Conservation (phyloP, 768 basidiomycete genomes). For the Sarcodon sp. region DNA sequence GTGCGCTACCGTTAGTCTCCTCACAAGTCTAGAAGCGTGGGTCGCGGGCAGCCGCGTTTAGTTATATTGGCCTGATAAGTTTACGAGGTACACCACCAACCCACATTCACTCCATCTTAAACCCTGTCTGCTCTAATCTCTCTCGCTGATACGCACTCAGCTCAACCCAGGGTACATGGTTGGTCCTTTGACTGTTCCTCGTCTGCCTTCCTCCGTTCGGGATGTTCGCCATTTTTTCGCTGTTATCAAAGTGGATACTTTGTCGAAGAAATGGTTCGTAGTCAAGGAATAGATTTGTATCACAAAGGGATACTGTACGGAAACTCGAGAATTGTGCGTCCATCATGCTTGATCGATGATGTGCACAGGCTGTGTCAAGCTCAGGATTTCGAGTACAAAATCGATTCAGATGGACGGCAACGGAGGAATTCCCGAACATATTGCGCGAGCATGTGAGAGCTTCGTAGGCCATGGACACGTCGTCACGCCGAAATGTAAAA, state of each 20-base stretch:
- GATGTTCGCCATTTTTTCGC: slow-evolving; percentile 11
- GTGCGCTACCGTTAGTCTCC: too few species aligned
- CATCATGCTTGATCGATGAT: neutral
- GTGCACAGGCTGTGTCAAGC: neutral
- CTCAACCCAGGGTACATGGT: slow-evolving; percentile 30
- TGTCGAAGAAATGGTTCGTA: slow-evolving; percentile 55
- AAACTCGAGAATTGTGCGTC: neutral
- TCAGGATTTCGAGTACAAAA: neutral
- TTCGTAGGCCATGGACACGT: slow-evolving; percentile 3
- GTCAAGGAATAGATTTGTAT: slow-evolving; percentile 38
- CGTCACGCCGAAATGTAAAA: slow-evolving; percentile 5
- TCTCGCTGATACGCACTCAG: slow-evolving; percentile 24
- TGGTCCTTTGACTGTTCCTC: slow-evolving; percentile 38
- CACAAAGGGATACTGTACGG: neutral
- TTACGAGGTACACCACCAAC: neutral
- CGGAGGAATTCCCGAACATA: neutral
- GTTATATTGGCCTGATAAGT: too few species aligned
- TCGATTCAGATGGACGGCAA: neutral
- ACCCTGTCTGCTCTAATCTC: slow-evolving; percentile 16
- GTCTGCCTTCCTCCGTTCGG: slow-evolving; percentile 26
- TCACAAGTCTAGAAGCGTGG: too few species aligned
- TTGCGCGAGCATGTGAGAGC: neutral
- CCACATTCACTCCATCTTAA: slow-evolving; percentile 9
- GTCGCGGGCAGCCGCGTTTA: too few species aligned
- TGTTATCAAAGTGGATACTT: slow-evolving; percentile 60